Percentiles rank a stretch among this genome's conserved stretches.
Evolutionary conservation across 2,329 filamentous ascomycete genomes (phyloP).

Genomic region (Pseudocercospora fuligena): DNA sequence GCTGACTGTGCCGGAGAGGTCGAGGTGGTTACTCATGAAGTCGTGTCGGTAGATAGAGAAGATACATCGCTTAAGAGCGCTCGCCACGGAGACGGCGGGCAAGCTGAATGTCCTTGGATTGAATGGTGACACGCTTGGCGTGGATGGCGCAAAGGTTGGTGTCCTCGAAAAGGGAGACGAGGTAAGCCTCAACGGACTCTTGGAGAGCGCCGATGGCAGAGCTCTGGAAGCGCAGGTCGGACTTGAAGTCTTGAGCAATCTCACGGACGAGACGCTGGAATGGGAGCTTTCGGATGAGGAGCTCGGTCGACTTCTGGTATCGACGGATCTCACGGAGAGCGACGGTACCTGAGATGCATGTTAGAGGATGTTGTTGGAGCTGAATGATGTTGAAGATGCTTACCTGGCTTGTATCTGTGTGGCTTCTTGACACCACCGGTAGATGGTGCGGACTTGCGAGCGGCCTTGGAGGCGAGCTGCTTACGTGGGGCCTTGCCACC

Average conservation of each 20-base stretch:
- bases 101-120: conserved; percentile 93
- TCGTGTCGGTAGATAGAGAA: conserved; percentile 31
- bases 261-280: conserved; percentile 80
- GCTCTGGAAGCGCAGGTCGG: conserved; percentile 89
- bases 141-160: conserved; percentile 96
- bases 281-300: too few relatives aligned
- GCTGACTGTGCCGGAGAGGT: conserved; percentile 37
- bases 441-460: conserved; percentile 95
- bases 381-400: conserved; percentile 26
- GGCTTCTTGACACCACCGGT: conserved; percentile 73
- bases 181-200: conserved; percentile 93
- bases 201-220: conserved; percentile 92
- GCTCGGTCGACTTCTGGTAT: conserved; percentile 88
- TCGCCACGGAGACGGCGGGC: conserved; percentile 65
- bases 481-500: conserved; percentile 79
- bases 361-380: conserved; percentile 31
- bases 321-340: conserved; percentile 89
- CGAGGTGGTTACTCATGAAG: conserved; percentile 32
- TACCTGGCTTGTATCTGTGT: conserved; percentile 59
- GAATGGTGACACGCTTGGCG: conserved; percentile 91
- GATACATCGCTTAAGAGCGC: conserved; percentile 52
- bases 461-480: conserved; percentile 99
- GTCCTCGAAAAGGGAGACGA: conserved; percentile 95
- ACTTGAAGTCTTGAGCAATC: conserved; percentile 68
- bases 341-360: conserved; percentile 66